Evolutionary conservation across 768 basidiomycete genomes (phyloP), one percentile per base, ranked within the genome.

Genomic region (Termitomyces sp.): DNA sequence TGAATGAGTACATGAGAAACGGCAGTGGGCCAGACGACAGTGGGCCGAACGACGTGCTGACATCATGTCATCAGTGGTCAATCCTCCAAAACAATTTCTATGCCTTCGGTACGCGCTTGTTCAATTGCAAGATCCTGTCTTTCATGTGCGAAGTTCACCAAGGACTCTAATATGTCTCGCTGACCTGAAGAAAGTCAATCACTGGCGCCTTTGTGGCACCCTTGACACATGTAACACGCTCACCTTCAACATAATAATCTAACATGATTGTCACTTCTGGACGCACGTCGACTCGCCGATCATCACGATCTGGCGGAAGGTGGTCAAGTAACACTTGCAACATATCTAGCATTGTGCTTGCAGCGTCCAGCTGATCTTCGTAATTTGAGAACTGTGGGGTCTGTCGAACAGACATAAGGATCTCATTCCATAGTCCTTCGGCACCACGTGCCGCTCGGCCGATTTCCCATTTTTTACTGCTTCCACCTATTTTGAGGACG

Each of bases 401-500:
- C 41, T 64, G 69, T 31, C 55, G 57, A 43, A 73, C 54, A 5
- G 65, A 77, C 42, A 37, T 70, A 59, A 70, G 62, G 55, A 90
- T 69, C 47, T 82, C 80, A 11, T 72, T 69, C 87, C 88, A 91
- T 11, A 90, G 66, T 1, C 76, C 80, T 3, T 84, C 81, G 2
- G 74, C 78, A 3, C 84, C 83, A 17, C 59, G 64, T 2, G 81
- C 83, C 28, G 73, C 61, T 11, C 89, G 79, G 14, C 86, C 85
- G 11, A 88, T 73, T 55, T 86, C 82, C 82, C 87, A 89, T 63
- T 72, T 79, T 54, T 70, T 69, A 1, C 76, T 72, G 23, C 68
- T 65, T 1, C 87, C 85, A 14, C 87, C 87, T 41, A 96, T 72
- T 59, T 86, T 86, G 35, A 97, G 79, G 1, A 89, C 76, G 62